Percentiles rank a stretch among this genome's conserved stretches.
Evolutionary conservation across 805 yeast genomes (phyloP).

Genomic region (Schizosaccharomyces cryophilus): DNA sequence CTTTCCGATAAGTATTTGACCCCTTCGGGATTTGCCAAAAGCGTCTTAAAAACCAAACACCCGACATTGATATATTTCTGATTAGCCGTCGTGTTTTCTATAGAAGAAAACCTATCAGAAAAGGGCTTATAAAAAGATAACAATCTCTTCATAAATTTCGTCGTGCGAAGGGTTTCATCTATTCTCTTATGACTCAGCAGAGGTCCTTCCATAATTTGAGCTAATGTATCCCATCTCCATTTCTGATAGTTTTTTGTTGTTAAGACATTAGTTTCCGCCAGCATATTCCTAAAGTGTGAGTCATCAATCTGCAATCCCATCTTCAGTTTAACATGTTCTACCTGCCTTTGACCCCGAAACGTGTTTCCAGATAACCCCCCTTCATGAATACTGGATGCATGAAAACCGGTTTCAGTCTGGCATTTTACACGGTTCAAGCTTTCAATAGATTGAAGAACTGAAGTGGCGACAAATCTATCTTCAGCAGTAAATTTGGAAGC

Average conservation of each 20-base stretch:
- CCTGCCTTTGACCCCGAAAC: slow-evolving; percentile 3
- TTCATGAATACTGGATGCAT: too few relatives aligned
- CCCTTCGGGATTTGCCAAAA: slow-evolving; percentile 42
- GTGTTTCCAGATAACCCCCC: background rate
- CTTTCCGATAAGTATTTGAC: slow-evolving; percentile 38
- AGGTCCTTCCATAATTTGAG: slow-evolving; percentile 62
- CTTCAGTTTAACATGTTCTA: slow-evolving; percentile 10
- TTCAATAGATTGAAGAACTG: slow-evolving; percentile 26
- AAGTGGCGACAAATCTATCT: slow-evolving; percentile 13
- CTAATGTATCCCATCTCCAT: slow-evolving; percentile 71
- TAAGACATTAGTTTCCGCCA: slow-evolving; percentile 45
- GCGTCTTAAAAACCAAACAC: slow-evolving; percentile 40
- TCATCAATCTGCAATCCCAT: slow-evolving; percentile 32
- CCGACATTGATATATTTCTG: slow-evolving; percentile 46
- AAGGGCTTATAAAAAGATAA: slow-evolving; percentile 78
- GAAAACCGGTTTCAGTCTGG: background rate
- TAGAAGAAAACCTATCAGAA: slow-evolving; percentile 48
- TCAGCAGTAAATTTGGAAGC: slow-evolving; percentile 8
- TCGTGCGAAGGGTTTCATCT: slow-evolving; percentile 52
- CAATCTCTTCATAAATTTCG: slow-evolving; percentile 66
- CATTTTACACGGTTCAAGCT: slow-evolving; percentile 10
- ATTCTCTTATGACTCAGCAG: slow-evolving; percentile 43
- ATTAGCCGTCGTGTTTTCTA: slow-evolving; percentile 26
- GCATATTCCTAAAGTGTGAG: slow-evolving; percentile 34
- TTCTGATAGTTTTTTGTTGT: slow-evolving; percentile 52